Conservation (phyloP, 2,329 filamentous ascomycete species). For the Xylariomycetidae sp. region DNA sequence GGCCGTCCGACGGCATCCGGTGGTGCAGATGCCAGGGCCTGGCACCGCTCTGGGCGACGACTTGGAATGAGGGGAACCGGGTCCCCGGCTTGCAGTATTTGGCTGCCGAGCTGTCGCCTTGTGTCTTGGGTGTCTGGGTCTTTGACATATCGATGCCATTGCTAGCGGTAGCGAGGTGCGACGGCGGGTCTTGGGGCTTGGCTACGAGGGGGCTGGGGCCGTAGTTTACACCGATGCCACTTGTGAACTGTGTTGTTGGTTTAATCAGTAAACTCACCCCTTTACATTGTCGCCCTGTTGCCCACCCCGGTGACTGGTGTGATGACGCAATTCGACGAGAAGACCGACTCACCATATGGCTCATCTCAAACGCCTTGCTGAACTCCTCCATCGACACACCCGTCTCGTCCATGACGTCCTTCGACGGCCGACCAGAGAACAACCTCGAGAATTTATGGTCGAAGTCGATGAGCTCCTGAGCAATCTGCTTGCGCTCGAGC, state of each 20-base stretch:
- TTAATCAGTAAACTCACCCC: too few species aligned
- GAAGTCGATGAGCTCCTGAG: constrained; percentile 54
- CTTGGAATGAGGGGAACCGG: constrained; percentile 55
- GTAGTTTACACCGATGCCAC: constrained; percentile 48
- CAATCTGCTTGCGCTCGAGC: constrained; percentile 47
- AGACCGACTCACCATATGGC: constrained; percentile 21
- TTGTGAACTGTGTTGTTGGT: constrained; percentile 9
- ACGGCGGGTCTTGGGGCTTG: constrained; percentile 43
- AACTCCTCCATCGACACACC: constrained; percentile 55
- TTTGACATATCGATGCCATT: too few species aligned
- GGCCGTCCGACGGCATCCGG: constrained; percentile 50
- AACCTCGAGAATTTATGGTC: constrained; percentile 44
- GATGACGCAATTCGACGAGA: too few species aligned
- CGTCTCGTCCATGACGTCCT: constrained; percentile 50
- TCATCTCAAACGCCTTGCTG: constrained; percentile 19
- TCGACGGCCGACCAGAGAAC: constrained; percentile 46
- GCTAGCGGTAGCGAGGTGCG: too few species aligned
- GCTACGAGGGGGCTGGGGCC: constrained; percentile 50
- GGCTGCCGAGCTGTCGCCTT: too few species aligned
- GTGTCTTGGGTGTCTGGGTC: too few species aligned
- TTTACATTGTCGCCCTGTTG: too few species aligned
- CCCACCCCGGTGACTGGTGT: too few species aligned
- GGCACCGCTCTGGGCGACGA: constrained; percentile 53
- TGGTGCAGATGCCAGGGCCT: constrained; percentile 57
- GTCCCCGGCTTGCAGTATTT: too few species aligned